These are phyloP conservation scores for Sphaerulina musiva DNA, from an alignment of 2,329 filamentous ascomycete genomes.

Conservation along the genomic window DNA sequence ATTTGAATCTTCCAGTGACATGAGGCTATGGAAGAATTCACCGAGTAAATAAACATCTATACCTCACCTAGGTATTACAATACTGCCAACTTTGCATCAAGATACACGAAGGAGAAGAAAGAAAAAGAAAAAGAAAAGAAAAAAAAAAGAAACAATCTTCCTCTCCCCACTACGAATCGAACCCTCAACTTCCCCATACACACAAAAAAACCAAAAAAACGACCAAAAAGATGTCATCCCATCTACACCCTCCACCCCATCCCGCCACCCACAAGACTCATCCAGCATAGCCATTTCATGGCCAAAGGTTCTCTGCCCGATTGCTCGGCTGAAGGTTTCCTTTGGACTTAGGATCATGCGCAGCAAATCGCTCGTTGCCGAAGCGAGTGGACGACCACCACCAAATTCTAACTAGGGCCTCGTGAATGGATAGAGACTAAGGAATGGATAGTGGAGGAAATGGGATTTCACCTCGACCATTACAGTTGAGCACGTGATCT, in stretches of 20 bases:
- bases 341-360: constrained; percentile 48
- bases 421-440: constrained; percentile 22
- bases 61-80: no score
- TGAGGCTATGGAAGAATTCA: no score
- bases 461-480: constrained; percentile 31
- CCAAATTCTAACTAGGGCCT: constrained; percentile 51
- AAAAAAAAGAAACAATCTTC: no score
- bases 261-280: constrained; percentile 40
- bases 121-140: no score
- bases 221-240: constrained; percentile 34
- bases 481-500: constrained; percentile 27
- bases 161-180: no score
- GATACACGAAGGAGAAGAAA: no score
- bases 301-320: constrained; percentile 52
- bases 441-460: constrained; percentile 15
- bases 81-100: no score
- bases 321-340: constrained; percentile 53
- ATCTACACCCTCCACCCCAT: constrained; percentile 27
- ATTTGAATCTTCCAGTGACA: no score
- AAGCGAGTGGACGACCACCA: constrained; percentile 50
- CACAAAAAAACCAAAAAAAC: background rate
- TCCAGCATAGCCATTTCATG: constrained; percentile 51
- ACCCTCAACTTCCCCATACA: background rate
- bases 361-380: constrained; percentile 48
- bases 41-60: no score